A percentile compares a stretch with the other conserved stretches of the same genome.
These are phyloP conservation scores for Pleurotus sapidus DNA, from an alignment of 768 basidiomycete species.

Conservation along the genomic window DNA sequence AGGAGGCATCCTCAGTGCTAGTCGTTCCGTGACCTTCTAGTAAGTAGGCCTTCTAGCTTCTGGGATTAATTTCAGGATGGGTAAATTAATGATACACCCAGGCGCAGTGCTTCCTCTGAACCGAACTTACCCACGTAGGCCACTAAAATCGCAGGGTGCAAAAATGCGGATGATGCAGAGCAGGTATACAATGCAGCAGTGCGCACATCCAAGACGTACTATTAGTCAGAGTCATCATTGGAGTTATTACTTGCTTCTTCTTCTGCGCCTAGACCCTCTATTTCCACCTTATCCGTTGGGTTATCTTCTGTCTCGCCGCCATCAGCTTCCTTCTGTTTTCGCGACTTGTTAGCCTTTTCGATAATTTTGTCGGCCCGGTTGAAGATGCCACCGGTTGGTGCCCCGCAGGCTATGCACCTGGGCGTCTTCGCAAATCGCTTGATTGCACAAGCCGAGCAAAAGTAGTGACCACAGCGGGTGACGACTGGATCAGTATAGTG, in stretches of 20 bases:
- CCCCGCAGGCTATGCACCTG: constrained; percentile 92
- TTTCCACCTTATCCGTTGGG: constrained; percentile 43
- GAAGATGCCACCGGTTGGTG: constrained; percentile 94
- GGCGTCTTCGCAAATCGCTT: constrained; percentile 92
- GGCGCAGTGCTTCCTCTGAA: too few species aligned
- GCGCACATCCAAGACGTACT: neutral
- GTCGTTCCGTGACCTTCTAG: neutral
- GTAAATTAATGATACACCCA: too few species aligned
- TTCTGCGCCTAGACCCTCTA: constrained; percentile 51
- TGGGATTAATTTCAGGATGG: too few species aligned
- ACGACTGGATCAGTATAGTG: constrained; percentile 94
- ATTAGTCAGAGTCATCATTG: constrained; percentile 30
- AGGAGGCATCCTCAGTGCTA: neutral
- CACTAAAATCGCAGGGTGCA: too few species aligned
- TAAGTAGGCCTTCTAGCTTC: too few species aligned
- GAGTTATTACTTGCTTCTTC: constrained; percentile 26
- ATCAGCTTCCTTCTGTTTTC: constrained; percentile 44
- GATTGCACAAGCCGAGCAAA: constrained; percentile 93
- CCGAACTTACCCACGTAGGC: too few species aligned
- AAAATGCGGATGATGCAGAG: too few species aligned
- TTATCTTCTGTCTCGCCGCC: constrained; percentile 43
- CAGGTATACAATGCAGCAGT: too few species aligned
- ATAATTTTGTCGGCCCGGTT: constrained; percentile 94
- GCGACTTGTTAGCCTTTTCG: constrained; percentile 77
- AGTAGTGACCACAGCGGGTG: constrained; percentile 96